Percentiles rank a stretch among this genome's conserved stretches.
Evolutionary conservation across 1,284 basidiomycete genomes (phyloP).

Genomic region (Boletus austroedulis): DNA sequence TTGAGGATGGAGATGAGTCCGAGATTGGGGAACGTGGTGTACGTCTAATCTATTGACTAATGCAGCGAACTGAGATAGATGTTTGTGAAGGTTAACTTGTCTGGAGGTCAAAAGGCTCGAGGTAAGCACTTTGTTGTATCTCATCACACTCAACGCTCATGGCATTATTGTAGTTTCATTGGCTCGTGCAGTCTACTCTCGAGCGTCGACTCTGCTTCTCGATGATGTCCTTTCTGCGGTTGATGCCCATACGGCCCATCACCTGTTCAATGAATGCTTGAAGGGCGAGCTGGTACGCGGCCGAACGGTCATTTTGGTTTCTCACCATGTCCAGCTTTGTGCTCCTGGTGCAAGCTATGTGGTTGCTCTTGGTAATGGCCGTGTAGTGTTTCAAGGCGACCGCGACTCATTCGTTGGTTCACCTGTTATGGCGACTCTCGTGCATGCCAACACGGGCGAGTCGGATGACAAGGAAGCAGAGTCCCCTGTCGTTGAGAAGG

Average conservation of each 20-base stretch:
- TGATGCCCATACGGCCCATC: constrained; percentile 86
- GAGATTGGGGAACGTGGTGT: constrained; percentile 87
- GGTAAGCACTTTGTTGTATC: constrained; percentile 41
- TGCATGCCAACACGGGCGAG: constrained; percentile 54
- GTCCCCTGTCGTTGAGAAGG: constrained; percentile 11
- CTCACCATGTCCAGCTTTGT: constrained; percentile 85
- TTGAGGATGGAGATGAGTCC: constrained; percentile 93
- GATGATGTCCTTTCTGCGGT: constrained; percentile 86
- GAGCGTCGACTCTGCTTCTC: constrained; percentile 80
- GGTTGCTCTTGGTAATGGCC: constrained; percentile 84
- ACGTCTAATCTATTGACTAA: constrained; percentile 23
- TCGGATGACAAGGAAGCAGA: constrained; percentile 30
- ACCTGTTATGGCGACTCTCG: constrained; percentile 62
- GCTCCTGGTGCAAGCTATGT: constrained; percentile 68
- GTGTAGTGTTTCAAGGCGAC: constrained; percentile 72
- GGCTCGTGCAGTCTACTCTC: constrained; percentile 91
- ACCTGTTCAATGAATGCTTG: constrained; percentile 80
- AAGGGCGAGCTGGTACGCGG: constrained; percentile 79
- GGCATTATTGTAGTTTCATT: constrained; percentile 60
- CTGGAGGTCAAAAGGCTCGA: constrained; percentile 94
- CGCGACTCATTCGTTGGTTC: constrained; percentile 66
- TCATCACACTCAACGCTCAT: neutral
- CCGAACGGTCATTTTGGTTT: constrained; percentile 83
- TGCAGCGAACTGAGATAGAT: neutral
- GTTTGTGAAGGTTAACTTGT: constrained; percentile 69